Percentiles rank a stretch among this genome's conserved stretches.
Evolutionary conservation across 2,329 filamentous ascomycete species (phyloP).

Genomic region (Coniella vitis): DNA sequence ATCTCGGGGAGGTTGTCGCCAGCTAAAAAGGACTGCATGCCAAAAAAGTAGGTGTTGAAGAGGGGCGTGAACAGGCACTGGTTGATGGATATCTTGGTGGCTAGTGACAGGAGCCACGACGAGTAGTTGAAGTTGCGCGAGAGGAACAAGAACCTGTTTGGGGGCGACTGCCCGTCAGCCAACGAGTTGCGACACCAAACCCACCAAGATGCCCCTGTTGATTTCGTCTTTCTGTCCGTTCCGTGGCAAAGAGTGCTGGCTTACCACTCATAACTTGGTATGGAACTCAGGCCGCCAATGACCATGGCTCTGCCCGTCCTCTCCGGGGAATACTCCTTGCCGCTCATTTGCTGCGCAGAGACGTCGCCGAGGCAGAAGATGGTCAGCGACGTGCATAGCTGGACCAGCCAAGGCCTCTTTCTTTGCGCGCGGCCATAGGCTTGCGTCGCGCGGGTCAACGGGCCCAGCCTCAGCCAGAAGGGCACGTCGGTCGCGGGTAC

Average conservation of each 20-base stretch:
- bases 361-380: conserved; percentile 77
- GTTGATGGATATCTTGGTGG: conserved; percentile 72
- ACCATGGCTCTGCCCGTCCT: conserved; percentile 65
- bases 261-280: conserved; percentile 79
- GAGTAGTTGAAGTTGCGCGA: conserved; percentile 77
- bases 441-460: conserved; percentile 44
- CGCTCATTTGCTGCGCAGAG: conserved; percentile 64
- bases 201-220: not conserved
- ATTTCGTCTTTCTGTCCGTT: too few species aligned
- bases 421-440: conserved; percentile 67
- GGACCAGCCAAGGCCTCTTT: conserved; percentile 68
- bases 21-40: conserved; percentile 66
- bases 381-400: conserved; percentile 66
- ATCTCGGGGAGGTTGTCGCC: conserved; percentile 60
- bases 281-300: conserved; percentile 66
- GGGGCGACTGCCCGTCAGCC: not conserved
- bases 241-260: conserved; percentile 17
- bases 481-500: conserved; percentile 30
- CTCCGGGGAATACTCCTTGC: conserved; percentile 57
- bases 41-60: conserved; percentile 81
- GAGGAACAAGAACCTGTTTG: conserved; percentile 67
- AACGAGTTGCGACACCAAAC: not conserved
- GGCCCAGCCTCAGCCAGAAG: conserved; percentile 52
- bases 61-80: conserved; percentile 74
- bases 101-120: conserved; percentile 63